Evolutionary conservation across 495 filamentous ascomycete species (phyloP).

Genomic region (Aspergillus avenaceus): DNA sequence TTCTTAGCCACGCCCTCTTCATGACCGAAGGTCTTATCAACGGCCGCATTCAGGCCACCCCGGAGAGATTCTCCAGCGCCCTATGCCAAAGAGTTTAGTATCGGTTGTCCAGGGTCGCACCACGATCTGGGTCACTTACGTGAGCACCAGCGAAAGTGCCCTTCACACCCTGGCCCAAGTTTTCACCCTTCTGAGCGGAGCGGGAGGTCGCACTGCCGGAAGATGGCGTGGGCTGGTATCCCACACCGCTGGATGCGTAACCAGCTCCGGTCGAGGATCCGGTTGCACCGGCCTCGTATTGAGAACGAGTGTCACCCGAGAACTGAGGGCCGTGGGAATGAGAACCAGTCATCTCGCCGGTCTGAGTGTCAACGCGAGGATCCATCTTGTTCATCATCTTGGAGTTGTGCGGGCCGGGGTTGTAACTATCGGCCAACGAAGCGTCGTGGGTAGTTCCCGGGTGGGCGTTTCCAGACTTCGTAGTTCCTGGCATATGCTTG

Average conservation of each 20-base stretch:
- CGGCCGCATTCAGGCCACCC: constrained; percentile 32
- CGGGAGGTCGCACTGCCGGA: constrained; percentile 10
- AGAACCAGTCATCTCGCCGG: constrained; percentile 6
- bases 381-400: constrained; percentile 54
- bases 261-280: neutral
- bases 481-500: constrained; percentile 17
- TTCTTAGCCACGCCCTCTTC: constrained; percentile 32
- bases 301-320: neutral
- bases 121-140: constrained; percentile 21
- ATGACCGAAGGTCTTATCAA: constrained; percentile 39
- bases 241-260: constrained; percentile 4
- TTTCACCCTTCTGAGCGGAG: constrained; percentile 11
- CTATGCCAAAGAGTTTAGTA: too few species aligned
- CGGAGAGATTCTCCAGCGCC: constrained; percentile 43
- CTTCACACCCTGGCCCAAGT: constrained; percentile 16
- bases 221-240: constrained; percentile 13
- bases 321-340: neutral
- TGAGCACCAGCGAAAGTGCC: constrained; percentile 30
- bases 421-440: constrained; percentile 17
- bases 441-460: constrained; percentile 17
- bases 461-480: constrained; percentile 13
- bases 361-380: constrained; percentile 26
- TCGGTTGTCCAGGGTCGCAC: neutral
- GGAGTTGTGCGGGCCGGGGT: constrained; percentile 40
- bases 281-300: constrained; percentile 3